Evolutionary conservation across 1,139 yeast genomes (phyloP).

Genomic region (Lodderomyces jiufengensis): DNA sequence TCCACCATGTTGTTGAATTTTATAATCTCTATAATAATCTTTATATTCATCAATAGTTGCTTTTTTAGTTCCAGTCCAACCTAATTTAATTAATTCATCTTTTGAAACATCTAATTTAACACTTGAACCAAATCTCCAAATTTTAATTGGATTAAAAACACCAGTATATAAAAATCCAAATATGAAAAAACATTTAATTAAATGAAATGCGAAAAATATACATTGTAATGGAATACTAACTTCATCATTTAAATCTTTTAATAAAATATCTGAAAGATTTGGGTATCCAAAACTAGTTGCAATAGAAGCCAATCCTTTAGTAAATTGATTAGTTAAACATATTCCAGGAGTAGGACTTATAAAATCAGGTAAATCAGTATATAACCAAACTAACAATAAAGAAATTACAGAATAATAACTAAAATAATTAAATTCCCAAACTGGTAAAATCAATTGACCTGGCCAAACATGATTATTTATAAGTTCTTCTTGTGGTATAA

Average conservation of each 20-base stretch:
- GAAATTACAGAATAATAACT: conserved; percentile 45
- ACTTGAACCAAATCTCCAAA: conserved; percentile 20
- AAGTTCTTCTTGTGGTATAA: conserved; percentile 41
- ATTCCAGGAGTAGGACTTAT: conserved; percentile 91
- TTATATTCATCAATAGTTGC: conserved; percentile 70
- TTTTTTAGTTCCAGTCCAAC: conserved; percentile 91
- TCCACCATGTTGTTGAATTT: conserved; percentile 71
- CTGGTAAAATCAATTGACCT: conserved; percentile 83
- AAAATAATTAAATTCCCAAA: conserved; percentile 61
- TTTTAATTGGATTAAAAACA: conserved; percentile 63
- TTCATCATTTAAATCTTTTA: conserved; percentile 43
- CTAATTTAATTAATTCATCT: conserved; percentile 62
- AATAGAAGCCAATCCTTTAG: conserved; percentile 32
- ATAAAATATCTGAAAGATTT: conserved; percentile 41
- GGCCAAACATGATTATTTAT: conserved; percentile 73
- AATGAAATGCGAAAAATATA: conserved; percentile 68
- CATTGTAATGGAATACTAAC: conserved; percentile 52
- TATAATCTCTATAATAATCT: conserved; percentile 62
- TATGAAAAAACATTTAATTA: conserved; percentile 56
- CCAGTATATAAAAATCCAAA: conserved; percentile 65
- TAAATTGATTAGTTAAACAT: conserved; percentile 67
- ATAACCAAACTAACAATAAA: conserved; percentile 67
- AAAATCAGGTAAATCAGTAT: conserved; percentile 87
- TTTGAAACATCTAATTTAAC: conserved; percentile 38
- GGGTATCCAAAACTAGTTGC: conserved; percentile 33